Base-by-base conservation (phyloP, 2,329 filamentous ascomycete species). In the Zarea fungicola region DNA sequence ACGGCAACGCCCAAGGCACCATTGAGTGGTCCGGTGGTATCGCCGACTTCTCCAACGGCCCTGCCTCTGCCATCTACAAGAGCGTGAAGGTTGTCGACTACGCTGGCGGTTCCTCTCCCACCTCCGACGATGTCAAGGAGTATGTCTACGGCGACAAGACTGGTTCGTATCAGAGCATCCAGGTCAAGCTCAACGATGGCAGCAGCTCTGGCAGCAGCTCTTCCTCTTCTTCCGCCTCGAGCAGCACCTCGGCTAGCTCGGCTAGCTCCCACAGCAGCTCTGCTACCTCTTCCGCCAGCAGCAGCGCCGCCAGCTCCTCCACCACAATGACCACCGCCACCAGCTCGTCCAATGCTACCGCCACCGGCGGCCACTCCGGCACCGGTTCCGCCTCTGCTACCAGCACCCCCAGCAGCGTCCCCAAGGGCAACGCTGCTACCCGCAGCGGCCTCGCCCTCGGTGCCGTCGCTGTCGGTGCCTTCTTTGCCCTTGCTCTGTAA, bases 11-110 rank as follows among this genome's bases (percentile, higher is more conserved):
- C 26, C 65, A 78, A 50, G 89, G 89, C 52, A 93, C 89, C 31
- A 85, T 90, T 52, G 58, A 78, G 53, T 85, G 83, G 82, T 79
- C 81, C 49, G 85, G 84, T 55, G 85, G 85, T 52, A 82, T 83
- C 61, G 58, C 77, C 56, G 65, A 80, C 62, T 80, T 78, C 61
- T 58, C 56, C 55, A 55, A 77, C 57, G 75, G 64, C 52, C 78
- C 78, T 51, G 80, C 77, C 68, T 60, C 65, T 47, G 78, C 69
- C 59, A 75, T 75, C 71, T 81, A 81, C 76, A 71, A 79, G 71
- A 72, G 67, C 60, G 62, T 81, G 56, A 72, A 64, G 55, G 74
- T 82, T 54, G 61, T 66, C 57, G 77, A 82, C 68, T 78, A 75
- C 65, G 69, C 70, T 60, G 77, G 77, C 62, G 73, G 73, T 54